Evolutionary conservation across 2,329 filamentous ascomycete genomes (phyloP).

Genomic region (Polychaeton citri): DNA sequence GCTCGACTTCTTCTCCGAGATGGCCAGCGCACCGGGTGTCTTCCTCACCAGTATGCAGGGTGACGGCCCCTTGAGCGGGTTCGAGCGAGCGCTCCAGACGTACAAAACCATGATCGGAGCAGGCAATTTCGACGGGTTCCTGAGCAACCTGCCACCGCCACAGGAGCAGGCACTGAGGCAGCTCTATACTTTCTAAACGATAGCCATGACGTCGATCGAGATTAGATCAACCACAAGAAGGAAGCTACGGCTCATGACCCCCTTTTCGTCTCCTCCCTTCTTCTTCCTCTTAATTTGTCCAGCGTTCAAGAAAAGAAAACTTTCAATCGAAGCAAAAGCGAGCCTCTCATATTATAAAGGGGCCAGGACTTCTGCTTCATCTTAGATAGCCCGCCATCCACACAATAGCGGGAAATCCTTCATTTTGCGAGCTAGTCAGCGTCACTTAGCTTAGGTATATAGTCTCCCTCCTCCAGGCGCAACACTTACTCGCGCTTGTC

Average conservation of each 20-base stretch:
- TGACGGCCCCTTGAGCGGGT: slow-evolving; percentile 51
- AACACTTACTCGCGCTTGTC: not conserved
- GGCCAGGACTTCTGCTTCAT: not conserved
- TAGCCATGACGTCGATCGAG: not conserved
- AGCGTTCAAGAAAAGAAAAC: not conserved
- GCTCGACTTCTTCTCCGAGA: slow-evolving; percentile 67
- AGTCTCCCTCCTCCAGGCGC: not conserved
- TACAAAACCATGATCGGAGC: slow-evolving; percentile 39
- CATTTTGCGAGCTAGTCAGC: not conserved
- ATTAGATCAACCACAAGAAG: too few relatives aligned
- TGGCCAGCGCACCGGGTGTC: slow-evolving; percentile 56
- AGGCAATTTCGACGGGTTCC: slow-evolving; percentile 38
- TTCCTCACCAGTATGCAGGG: slow-evolving; percentile 45
- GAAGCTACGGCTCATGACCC: too few relatives aligned
- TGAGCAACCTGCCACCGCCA: slow-evolving; percentile 31
- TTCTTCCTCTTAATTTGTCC: not conserved
- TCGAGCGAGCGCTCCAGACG: slow-evolving; percentile 46
- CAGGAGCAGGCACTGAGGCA: slow-evolving; percentile 31
- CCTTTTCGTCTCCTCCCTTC: not conserved
- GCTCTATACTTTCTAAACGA: slow-evolving; percentile 25
- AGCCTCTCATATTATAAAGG: not conserved
- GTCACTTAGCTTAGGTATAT: not conserved
- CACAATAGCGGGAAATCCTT: not conserved
- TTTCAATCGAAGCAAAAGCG: not conserved
- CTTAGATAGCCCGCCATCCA: not conserved